Conservation (phyloP, 768 basidiomycete genomes). For the Lactarius vividus region DNA sequence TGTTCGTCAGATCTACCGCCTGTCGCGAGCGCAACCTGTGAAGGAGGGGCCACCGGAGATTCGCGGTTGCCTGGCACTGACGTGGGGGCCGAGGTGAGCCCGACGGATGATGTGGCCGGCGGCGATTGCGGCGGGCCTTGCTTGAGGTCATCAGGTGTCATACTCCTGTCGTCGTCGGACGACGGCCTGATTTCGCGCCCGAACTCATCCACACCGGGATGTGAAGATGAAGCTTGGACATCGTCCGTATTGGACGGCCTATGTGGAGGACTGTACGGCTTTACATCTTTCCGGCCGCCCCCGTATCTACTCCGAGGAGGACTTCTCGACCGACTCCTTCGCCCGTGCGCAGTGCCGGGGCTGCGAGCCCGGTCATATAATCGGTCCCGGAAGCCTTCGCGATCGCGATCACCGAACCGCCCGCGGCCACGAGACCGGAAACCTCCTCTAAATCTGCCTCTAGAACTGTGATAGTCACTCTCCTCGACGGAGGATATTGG, state of each 20-base stretch:
- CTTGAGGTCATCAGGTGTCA: slow-evolving; percentile 19
- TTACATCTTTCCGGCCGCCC: slow-evolving; percentile 44
- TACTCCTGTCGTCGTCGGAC: slow-evolving; percentile 38
- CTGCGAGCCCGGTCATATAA: slow-evolving; percentile 42
- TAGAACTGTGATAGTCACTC: slow-evolving; percentile 51
- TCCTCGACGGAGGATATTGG: slow-evolving; percentile 46
- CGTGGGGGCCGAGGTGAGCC: slow-evolving; percentile 7
- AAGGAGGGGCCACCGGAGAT: slow-evolving; percentile 1
- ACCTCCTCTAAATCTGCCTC: slow-evolving; percentile 55
- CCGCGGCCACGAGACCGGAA: slow-evolving; percentile 61
- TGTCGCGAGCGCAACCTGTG: slow-evolving; percentile 1
- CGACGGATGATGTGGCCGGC: slow-evolving; percentile 27
- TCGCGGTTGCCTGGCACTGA: slow-evolving; percentile 5
- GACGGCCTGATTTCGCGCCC: slow-evolving; percentile 72
- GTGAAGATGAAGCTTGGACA: slow-evolving; percentile 27
- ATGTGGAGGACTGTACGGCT: slow-evolving; percentile 58
- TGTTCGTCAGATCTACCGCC: neutral
- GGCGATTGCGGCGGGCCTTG: slow-evolving; percentile 17
- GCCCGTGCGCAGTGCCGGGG: slow-evolving; percentile 38
- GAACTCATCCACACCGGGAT: slow-evolving; percentile 75
- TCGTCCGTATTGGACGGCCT: slow-evolving; percentile 28
- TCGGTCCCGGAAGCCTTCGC: slow-evolving; percentile 44
- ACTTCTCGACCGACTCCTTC: slow-evolving; percentile 72
- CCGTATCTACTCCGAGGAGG: slow-evolving; percentile 55
- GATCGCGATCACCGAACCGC: slow-evolving; percentile 54